Evolutionary conservation across 495 filamentous ascomycete genomes (phyloP).

Genomic region (Acidomyces sp.): DNA sequence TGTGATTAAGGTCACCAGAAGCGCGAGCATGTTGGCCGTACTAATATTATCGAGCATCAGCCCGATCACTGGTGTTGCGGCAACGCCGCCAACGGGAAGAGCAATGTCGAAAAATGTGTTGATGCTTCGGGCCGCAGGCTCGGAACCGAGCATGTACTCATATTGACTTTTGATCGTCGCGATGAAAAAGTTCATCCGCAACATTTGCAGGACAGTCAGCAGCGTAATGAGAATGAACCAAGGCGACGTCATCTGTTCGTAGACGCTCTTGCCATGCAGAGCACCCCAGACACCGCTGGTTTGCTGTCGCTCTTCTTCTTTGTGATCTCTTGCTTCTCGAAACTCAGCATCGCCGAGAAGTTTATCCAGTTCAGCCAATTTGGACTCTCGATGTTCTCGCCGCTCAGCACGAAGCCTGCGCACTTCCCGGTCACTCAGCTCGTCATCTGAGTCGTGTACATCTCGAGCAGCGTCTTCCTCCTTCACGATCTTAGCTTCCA

Average conservation of each 20-base stretch:
- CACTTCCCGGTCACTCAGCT: constrained; percentile 23
- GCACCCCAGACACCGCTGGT: constrained; percentile 79
- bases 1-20: constrained; percentile 61
- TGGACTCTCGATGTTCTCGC: constrained; percentile 48
- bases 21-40: constrained; percentile 58
- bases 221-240: constrained; percentile 83
- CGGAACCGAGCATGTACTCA: constrained; percentile 52
- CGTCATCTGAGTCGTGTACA: constrained; percentile 35
- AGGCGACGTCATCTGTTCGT: constrained; percentile 61
- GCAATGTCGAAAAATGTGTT: constrained; percentile 83
- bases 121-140: constrained; percentile 46
- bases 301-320: constrained; percentile 48
- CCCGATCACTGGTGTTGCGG: constrained; percentile 82
- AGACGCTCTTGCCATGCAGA: constrained; percentile 61
- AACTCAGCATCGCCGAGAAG: constrained; percentile 53
- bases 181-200: constrained; percentile 93
- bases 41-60: constrained; percentile 62
- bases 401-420: constrained; percentile 37
- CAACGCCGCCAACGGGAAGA: constrained; percentile 71
- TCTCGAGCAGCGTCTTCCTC: constrained; percentile 40
- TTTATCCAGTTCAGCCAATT: constrained; percentile 60
- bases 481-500: constrained; percentile 58
- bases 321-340: constrained; percentile 38
- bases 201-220: constrained; percentile 87
- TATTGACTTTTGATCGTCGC: constrained; percentile 83